Evolutionary conservation across 2,329 filamentous ascomycete genomes (phyloP).

Genomic region (Ramularia endophylla): DNA sequence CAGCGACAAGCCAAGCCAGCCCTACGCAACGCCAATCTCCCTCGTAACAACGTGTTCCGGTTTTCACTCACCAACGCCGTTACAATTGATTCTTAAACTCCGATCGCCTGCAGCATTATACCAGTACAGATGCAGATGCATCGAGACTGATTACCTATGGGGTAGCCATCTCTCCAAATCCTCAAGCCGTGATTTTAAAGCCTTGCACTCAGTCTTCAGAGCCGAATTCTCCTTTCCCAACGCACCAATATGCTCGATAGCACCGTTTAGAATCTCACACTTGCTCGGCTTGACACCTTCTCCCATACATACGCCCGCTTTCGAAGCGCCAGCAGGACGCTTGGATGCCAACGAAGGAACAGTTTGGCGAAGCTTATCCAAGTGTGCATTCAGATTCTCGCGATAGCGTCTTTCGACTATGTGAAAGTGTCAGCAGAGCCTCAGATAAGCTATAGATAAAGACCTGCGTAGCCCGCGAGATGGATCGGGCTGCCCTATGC

Average conservation of each 20-base stretch:
- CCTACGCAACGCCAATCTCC: no score
- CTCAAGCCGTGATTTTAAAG: constrained; percentile 23
- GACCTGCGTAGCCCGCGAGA: no score
- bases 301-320: constrained; percentile 13
- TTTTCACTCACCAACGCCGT: no score
- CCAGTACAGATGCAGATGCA: no score
- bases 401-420: constrained; percentile 31
- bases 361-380: constrained; percentile 29
- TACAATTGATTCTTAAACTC: no score
- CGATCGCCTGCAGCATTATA: no score
- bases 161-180: constrained; percentile 25
- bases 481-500: no score
- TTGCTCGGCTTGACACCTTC: constrained; percentile 32
- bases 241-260: constrained; percentile 30
- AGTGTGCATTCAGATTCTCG: constrained; percentile 33
- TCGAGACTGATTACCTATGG: not conserved
- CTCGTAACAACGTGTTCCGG: no score
- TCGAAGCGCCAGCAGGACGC: constrained; percentile 12
- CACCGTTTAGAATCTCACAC: constrained; percentile 31
- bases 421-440: no score
- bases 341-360: constrained; percentile 27
- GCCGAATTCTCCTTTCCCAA: constrained; percentile 24
- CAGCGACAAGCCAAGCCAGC: no score
- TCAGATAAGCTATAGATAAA: no score
- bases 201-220: constrained; percentile 23